Conservation (phyloP, 768 basidiomycete genomes). For the Pleurotus tuoliensis region DNA sequence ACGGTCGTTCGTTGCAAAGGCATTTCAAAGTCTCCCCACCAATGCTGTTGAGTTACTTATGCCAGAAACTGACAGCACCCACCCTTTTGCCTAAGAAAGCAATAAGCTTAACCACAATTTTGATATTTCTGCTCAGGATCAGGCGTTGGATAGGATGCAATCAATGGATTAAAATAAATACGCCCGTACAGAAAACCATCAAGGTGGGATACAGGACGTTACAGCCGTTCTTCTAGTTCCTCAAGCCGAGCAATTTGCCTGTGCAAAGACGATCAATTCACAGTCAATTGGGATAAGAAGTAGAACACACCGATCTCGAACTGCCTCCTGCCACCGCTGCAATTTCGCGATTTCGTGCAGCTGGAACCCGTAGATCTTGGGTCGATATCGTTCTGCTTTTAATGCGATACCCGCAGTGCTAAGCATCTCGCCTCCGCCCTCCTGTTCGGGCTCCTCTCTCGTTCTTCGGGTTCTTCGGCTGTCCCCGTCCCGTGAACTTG, state of each 20-base stretch:
- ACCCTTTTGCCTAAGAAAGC: neutral
- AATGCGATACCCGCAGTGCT: conserved; percentile 81
- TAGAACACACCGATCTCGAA: conserved; percentile 69
- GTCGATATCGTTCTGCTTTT: conserved; percentile 90
- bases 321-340: conserved; percentile 94
- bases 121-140: too few species aligned
- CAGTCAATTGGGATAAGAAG: conserved; percentile 7
- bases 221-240: conserved; percentile 31
- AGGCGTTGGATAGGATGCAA: neutral
- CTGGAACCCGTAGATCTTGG: conserved; percentile 96
- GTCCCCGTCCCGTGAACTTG: conserved; percentile 20
- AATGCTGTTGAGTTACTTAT: too few species aligned
- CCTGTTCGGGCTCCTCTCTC: conserved; percentile 53
- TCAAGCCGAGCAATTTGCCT: conserved; percentile 51
- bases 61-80: too few species aligned
- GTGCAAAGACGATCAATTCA: neutral
- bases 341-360: conserved; percentile 90
- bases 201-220: neutral
- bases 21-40: neutral
- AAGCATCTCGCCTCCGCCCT: conserved; percentile 59
- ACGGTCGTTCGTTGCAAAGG: conserved; percentile 5
- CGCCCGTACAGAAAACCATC: conserved; percentile 52
- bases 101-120: neutral
- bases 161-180: conserved; percentile 61
- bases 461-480: conserved; percentile 32